Base-by-base conservation (phyloP, 2,329 filamentous ascomycete species). In the Chaetomiaceae sp. region DNA sequence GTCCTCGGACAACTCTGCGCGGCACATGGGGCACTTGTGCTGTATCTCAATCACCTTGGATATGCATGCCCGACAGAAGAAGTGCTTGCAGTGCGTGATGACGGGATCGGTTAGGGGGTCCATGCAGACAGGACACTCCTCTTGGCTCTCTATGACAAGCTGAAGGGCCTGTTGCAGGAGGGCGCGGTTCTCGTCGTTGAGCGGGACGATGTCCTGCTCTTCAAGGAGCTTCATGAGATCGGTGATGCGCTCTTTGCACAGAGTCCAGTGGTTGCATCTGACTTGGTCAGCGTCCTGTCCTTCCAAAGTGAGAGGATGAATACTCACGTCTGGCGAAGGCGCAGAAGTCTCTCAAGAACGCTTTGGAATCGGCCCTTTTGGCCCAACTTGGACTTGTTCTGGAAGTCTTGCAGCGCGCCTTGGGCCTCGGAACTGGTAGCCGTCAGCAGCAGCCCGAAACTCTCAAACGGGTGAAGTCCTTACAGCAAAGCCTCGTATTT, bases 21-120 rank as follows among this genome's bases (percentile, higher is more conserved):
- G 85, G 64, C 91, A 95, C 79, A 95, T 85, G 0, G 91, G 91
- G 57, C 91, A 96, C 67, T 87, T 90, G 50, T 85, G 79, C 65
- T 94, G 89, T 1, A 81, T 76, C 51, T 87, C 80, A 54, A 95
- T 86, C 46, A 88, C 86, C 59, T 82, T 81, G 48, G 82, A 75
- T 57, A 96, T 90, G 66, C 91, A 96, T 4, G 74, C 71, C 20
- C 75, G 76, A 60, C 90, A 91, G 68, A 91, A 96, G 1, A 84
- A 76, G 67, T 96, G 91, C 23, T 88, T 89, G 70, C 91, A 96
- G 44, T 84, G 81, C 1, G 90, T 95, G 63, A 96, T 95, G 48
- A 94, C 82, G 0, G 91, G 89, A 3, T 81, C 74, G 23, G 82
- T 81, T 3, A 92, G 75, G 0, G 75, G 72, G 27, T 95, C 89